phyloP scores from a whole-genome alignment of 179 eudicot species.

The Actinidia arguta region DNA sequence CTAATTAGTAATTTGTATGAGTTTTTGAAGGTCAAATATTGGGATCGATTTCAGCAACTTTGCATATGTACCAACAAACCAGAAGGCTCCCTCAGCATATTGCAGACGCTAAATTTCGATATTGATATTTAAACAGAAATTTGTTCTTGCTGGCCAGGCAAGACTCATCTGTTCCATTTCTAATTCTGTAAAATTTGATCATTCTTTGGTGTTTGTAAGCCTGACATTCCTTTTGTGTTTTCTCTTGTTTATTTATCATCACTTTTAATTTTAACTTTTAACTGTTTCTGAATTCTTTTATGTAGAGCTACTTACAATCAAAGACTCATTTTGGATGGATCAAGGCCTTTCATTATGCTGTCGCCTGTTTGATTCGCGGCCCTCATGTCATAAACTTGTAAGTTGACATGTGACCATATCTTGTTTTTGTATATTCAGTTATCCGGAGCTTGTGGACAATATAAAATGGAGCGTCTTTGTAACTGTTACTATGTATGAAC shows the following conservation, averaged over 20 bases:
- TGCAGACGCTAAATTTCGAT: conserved; percentile 26
- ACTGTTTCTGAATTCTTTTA: conserved; percentile 8
- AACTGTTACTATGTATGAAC: not conserved
- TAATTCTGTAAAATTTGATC: not conserved
- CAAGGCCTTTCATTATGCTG: not conserved
- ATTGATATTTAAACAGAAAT: conserved; percentile 1
- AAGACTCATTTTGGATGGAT: conserved; percentile 13
- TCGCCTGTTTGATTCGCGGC: conserved; percentile 2
- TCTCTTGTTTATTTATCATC: not conserved
- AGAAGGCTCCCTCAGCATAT: conserved; percentile 31
- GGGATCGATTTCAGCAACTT: conserved; percentile 51
- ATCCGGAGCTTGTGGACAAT: not conserved
- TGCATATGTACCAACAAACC: conserved; percentile 42
- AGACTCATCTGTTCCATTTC: not conserved
- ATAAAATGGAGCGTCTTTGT: not conserved
- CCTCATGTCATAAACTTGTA: conserved; percentile 7
- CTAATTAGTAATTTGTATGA: not conserved
- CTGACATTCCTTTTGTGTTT: not conserved
- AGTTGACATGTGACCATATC: not conserved
- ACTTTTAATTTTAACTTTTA: not conserved
- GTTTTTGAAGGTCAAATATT: conserved; percentile 35
- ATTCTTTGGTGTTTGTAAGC: not conserved
- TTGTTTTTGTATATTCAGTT: not conserved
- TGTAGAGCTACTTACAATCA: not conserved
- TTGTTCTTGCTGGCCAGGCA: not conserved